Base-by-base conservation (phyloP, 78 protist genomes). In the Dictyostelium capitatum region DNA sequence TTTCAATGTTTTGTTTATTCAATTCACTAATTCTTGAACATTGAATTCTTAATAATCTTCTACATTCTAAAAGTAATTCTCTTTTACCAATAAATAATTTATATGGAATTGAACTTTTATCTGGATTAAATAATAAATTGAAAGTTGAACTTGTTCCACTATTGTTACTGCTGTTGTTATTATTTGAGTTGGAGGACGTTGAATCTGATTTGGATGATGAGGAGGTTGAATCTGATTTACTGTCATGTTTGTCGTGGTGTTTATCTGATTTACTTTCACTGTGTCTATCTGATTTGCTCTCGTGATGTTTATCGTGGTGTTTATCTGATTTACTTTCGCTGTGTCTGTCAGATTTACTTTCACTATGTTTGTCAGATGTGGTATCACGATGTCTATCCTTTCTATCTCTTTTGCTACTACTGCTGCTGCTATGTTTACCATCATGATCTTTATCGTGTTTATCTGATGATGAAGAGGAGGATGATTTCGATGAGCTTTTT, bases 1-100 rank as follows among this genome's bases (percentile, higher is more conserved):
- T 77, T 77, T 87, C 93, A 77, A 87, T 87, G 37, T 87, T 85
- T 75, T 85, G 92, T 47, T 87, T 87, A 30, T 87, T 87, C 8
- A 87, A 41, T 9, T 87, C 84, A 51, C 79, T 59, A 12, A 87
- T 87, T 74, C 93, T 74, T 17, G 93, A 70, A 57, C 93, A 87
- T 77, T 87, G 93, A 57, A 87, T 28, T 78, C 93, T 74, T 65
- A 87, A 48, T 48, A 87, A 46, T 65, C 93, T 56, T 87, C 93
- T 56, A 23, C 93, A 87, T 51, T 87, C 93, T 37, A 87, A 64
- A 19, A 74, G 51, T 20, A 87, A 32, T 48, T 87, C 93, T 47
- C 93, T 30, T 47, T 87, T 87, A 3, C 93, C 83, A 77, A 87
- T 64, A 20, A 87, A 87, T 59, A 87, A 59, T 77, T 64, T 87